Percentiles rank a stretch among this genome's conserved stretches.
Evolutionary conservation across 1,284 basidiomycete species (phyloP).

Genomic region (Chiua sp.): DNA sequence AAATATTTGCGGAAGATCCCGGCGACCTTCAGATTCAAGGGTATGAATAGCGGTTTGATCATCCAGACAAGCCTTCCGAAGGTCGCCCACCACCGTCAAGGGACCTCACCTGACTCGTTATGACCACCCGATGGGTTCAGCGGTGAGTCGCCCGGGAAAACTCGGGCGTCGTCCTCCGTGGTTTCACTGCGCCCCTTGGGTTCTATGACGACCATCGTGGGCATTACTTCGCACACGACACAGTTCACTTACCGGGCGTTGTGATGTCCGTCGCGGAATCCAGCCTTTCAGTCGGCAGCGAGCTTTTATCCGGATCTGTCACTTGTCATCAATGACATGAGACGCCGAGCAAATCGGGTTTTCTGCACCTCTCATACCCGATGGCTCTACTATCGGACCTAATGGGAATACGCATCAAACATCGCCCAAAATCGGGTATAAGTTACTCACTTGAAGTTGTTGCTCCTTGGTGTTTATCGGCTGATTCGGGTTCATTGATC

Average conservation of each 20-base stretch:
- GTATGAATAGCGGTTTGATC: constrained; percentile 48
- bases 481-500: constrained; percentile 10
- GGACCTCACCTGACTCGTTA: constrained; percentile 20
- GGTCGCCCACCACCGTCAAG: constrained; percentile 65
- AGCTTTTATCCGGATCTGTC: constrained; percentile 19
- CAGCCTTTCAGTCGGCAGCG: neutral
- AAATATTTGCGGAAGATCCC: constrained; percentile 52
- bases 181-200: constrained; percentile 2
- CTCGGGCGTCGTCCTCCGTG: neutral
- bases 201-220: constrained; percentile 19
- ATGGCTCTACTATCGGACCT: constrained; percentile 31
- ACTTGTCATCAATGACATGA: constrained; percentile 16
- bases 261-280: constrained; percentile 2
- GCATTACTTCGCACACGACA: constrained; percentile 5
- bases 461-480: constrained; percentile 28
- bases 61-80: constrained; percentile 54
- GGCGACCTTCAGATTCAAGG: constrained; percentile 65
- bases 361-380: constrained; percentile 24
- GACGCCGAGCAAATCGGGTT: constrained; percentile 3
- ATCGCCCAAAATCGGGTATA: neutral
- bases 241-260: constrained; percentile 21
- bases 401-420: constrained; percentile 15
- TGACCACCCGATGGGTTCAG: constrained; percentile 17
- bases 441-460: constrained; percentile 32
- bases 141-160: constrained; percentile 8